Percentiles rank a stretch among this genome's conserved stretches.
These are phyloP conservation scores for Saccharomycopsis fermentans DNA, from an alignment of 805 yeast species.

Conservation along the genomic window DNA sequence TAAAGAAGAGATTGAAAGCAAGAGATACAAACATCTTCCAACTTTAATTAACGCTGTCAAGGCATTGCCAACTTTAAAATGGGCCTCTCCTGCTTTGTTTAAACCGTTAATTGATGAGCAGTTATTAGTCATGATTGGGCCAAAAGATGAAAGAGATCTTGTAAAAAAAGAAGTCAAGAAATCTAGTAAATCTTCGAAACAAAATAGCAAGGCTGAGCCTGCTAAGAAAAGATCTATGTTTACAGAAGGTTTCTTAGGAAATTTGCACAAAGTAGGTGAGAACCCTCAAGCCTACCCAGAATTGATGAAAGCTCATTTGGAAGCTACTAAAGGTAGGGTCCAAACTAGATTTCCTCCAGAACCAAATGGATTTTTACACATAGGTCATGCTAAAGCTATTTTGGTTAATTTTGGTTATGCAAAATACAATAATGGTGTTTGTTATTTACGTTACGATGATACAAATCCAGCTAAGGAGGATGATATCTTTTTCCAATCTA, in stretches of 20 bases:
- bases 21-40: constrained; percentile 76
- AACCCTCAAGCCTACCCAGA: constrained; percentile 88
- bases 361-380: constrained; percentile 95
- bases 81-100: constrained; percentile 85
- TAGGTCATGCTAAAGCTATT: constrained; percentile 97
- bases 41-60: constrained; percentile 67
- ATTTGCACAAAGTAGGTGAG: constrained; percentile 89
- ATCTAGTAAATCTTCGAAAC: constrained; percentile 21
- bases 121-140: constrained; percentile 68
- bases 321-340: constrained; percentile 70
- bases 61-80: constrained; percentile 64
- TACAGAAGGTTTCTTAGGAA: constrained; percentile 91
- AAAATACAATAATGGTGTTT: constrained; percentile 70
- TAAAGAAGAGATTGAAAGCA: constrained; percentile 48
- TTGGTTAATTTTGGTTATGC: constrained; percentile 98
- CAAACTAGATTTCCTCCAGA: constrained; percentile 97
- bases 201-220: constrained; percentile 19
- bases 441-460: constrained; percentile 92
- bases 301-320: constrained; percentile 69
- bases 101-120: constrained; percentile 81
- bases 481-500: constrained; percentile 77
- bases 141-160: constrained; percentile 90
- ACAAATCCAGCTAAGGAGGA: constrained; percentile 99
- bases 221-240: constrained; percentile 62
- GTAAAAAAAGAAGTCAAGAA: constrained; percentile 67